phyloP scores from a whole-genome alignment of 2,329 filamentous ascomycete genomes.

The Colletotrichum falcatum region DNA sequence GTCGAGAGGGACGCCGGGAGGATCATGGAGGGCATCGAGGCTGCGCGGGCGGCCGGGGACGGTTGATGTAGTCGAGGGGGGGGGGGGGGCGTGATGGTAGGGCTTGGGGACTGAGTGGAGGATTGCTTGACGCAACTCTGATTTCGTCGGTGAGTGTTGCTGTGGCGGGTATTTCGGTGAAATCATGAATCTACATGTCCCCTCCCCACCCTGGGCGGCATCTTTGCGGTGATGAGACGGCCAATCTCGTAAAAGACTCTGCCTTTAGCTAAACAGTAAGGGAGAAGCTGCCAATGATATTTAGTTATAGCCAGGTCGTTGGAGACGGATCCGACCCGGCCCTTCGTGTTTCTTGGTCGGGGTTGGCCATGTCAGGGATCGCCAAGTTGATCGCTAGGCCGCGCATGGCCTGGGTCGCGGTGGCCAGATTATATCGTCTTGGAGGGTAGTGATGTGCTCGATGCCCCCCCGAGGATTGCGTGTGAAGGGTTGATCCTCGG shows the following conservation, averaged over 20 bases:
- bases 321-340: slow-evolving; percentile 49
- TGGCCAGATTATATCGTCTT: slow-evolving; percentile 54
- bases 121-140: no score
- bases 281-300: slow-evolving; percentile 43
- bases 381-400: slow-evolving; percentile 49
- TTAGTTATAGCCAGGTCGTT: slow-evolving; percentile 40
- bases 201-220: slow-evolving; percentile 23
- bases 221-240: slow-evolving; percentile 47
- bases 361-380: slow-evolving; percentile 46
- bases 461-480: slow-evolving; percentile 33
- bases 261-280: slow-evolving; percentile 44
- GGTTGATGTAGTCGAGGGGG: no score
- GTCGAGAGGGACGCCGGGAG: not conserved
- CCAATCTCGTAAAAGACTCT: slow-evolving; percentile 45
- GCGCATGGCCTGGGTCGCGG: slow-evolving; percentile 54
- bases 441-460: slow-evolving; percentile 57
- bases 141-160: no score
- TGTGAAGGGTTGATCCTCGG: no score
- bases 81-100: no score
- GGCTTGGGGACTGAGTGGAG: not conserved
- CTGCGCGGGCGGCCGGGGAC: not conserved
- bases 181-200: slow-evolving; percentile 2
- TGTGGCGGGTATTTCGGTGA: no score
- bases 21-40: slow-evolving; percentile 7
- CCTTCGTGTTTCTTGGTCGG: slow-evolving; percentile 47